Evolutionary conservation across 1,284 basidiomycete genomes (phyloP), one percentile per base, ranked within the genome.

Genomic region (Pascua guehoae): DNA sequence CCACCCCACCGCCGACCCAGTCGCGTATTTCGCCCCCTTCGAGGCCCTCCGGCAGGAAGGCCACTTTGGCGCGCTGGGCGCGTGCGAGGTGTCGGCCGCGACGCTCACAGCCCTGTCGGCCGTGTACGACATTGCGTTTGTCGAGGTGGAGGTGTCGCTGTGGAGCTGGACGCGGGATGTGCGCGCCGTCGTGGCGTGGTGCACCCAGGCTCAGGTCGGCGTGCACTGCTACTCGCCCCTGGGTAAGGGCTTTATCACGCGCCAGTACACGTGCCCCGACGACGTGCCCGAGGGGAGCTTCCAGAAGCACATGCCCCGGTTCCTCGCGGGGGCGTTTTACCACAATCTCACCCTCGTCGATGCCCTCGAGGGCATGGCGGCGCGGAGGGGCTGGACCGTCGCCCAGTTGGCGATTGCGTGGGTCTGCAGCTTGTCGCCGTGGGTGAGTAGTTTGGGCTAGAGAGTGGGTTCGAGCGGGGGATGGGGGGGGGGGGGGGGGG

Each of bases 321-420:
- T 79, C 66, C 73, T 74, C 56, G 76, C 73, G 2, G 78, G 80
- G 17, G 81, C 81, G 61, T 80, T 85, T 58, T 73, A 78, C 49
- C 75, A 81, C 60, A 86, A 88, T 72, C 67, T 84, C 55, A 73
- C 79, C 41, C 74, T 88, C 15, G 83, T 85, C 3, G 78, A 84
- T 15, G 68, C 67, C 38, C 60, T 79, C 37, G 75, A 78, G 40
- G 70, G 63, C 12, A 73, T 86, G 40, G 83, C 84, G 0, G 66
- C 72, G 47, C 78, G 77, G 68, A 84, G 82, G 70, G 78, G 77
- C 0, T 68, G 83, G 36, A 83, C 83, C 0, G 72, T 82, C 0
- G 81, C 82, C 0, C 85, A 87, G 69, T 75, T 88, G 12, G 79
- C 80, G 41, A 77, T 88, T 41, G 85, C 86, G 0, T 88, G 85